Evolutionary conservation across 352 stramenopile genomes (phyloP).

Genomic region (Pseudoperonospora humuli): DNA sequence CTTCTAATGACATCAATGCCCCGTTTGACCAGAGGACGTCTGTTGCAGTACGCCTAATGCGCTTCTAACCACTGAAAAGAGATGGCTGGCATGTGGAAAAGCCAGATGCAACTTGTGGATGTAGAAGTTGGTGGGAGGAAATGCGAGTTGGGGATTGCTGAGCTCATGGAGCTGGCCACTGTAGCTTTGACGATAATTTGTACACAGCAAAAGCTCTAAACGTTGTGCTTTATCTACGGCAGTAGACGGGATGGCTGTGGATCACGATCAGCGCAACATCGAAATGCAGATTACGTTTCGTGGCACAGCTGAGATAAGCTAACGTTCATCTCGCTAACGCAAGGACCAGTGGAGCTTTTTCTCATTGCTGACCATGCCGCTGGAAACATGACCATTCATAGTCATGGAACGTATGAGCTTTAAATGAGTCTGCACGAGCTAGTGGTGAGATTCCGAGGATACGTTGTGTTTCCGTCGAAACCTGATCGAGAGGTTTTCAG

Average conservation of each 20-base stretch:
- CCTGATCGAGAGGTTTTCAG: slow-evolving; percentile 47
- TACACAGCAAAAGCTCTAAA: slow-evolving; percentile 6
- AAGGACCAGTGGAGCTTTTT: slow-evolving; percentile 31
- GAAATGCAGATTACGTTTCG: slow-evolving; percentile 52
- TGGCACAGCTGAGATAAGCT: slow-evolving; percentile 37
- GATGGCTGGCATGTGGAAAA: slow-evolving; percentile 34
- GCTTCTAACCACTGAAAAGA: slow-evolving; percentile 43
- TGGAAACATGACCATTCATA: slow-evolving; percentile 47
- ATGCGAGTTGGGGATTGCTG: slow-evolving; percentile 33
- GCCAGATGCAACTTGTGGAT: slow-evolving; percentile 52
- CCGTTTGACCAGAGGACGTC: slow-evolving; percentile 36
- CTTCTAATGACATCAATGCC: not conserved
- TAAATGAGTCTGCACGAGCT: slow-evolving; percentile 52
- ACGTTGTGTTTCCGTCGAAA: slow-evolving; percentile 43
- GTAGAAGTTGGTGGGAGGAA: slow-evolving; percentile 40
- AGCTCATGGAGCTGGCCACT: slow-evolving; percentile 29
- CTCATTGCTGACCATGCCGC: slow-evolving; percentile 31
- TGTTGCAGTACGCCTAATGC: slow-evolving; percentile 40
- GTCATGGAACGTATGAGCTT: slow-evolving; percentile 27
- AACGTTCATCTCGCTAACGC: slow-evolving; percentile 28
- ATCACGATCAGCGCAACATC: slow-evolving; percentile 28
- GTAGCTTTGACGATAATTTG: slow-evolving; percentile 21
- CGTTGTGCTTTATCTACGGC: slow-evolving; percentile 5
- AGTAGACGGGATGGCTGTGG: slow-evolving; percentile 14
- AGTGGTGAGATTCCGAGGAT: slow-evolving; percentile 33